These are phyloP conservation scores for Torulaspora gathmanii DNA, from an alignment of 805 yeast genomes.

Conservation along the genomic window DNA sequence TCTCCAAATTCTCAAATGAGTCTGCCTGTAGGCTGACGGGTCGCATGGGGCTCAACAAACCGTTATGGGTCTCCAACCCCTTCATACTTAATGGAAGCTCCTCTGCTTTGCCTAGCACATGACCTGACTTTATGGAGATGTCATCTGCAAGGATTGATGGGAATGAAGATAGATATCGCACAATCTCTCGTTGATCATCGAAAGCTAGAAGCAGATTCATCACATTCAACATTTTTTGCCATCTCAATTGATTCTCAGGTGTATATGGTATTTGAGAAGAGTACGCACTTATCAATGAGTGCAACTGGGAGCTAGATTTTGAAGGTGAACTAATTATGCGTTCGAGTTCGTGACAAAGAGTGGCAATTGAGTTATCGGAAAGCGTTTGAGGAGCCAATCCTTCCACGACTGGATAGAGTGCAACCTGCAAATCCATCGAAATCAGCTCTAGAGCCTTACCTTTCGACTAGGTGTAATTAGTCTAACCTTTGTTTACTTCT, in stretches of 20 bases:
- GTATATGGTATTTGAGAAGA: constrained; percentile 16
- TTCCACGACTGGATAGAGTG: constrained; percentile 21
- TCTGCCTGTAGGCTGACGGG: constrained; percentile 34
- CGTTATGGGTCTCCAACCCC: constrained; percentile 14
- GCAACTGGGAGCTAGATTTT: constrained; percentile 19
- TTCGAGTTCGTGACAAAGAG: constrained; percentile 20
- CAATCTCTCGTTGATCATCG: constrained; percentile 19
- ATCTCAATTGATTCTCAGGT: constrained; percentile 15
- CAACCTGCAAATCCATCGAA: constrained; percentile 24
- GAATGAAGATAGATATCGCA: constrained; percentile 19
- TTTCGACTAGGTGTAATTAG: background rate
- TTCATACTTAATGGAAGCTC: constrained; percentile 7
- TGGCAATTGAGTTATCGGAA: constrained; percentile 15
- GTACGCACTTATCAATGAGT: constrained; percentile 19
- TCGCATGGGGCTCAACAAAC: constrained; percentile 18
- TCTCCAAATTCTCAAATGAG: constrained; percentile 40
- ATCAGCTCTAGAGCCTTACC: background rate
- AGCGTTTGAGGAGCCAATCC: constrained; percentile 27
- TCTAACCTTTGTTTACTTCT: constrained; percentile 1
- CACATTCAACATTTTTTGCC: constrained; percentile 23
- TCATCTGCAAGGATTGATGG: constrained; percentile 18
- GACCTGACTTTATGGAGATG: constrained; percentile 11
- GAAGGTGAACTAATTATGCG: constrained; percentile 17
- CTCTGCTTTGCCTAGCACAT: background rate
- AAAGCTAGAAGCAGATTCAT: constrained; percentile 19